These are phyloP conservation scores for Penicillium odoratum DNA, from an alignment of 495 filamentous ascomycete genomes.

Conservation along the genomic window DNA sequence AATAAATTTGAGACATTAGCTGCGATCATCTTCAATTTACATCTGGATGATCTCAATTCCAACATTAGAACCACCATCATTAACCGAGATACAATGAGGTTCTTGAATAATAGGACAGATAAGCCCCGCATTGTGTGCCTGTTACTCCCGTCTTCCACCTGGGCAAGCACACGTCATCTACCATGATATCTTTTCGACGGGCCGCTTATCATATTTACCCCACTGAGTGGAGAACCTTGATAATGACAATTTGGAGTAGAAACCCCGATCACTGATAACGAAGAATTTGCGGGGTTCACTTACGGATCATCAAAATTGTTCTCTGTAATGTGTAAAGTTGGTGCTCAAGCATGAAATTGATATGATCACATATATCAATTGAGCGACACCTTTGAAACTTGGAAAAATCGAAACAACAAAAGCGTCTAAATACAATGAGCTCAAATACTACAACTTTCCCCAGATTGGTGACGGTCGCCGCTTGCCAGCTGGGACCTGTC, in stretches of 20 bases:
- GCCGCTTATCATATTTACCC: background rate
- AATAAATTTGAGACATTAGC: too few relatives aligned
- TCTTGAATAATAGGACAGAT: background rate
- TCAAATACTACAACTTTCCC: background rate
- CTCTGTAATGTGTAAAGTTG: too few relatives aligned
- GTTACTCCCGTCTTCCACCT: too few relatives aligned
- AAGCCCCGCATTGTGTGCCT: background rate
- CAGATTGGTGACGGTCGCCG: conserved; percentile 28
- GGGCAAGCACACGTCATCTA: too few relatives aligned
- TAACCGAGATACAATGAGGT: background rate
- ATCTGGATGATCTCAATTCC: background rate
- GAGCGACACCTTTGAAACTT: background rate
- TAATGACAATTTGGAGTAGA: background rate
- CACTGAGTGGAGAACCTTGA: background rate
- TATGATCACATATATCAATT: background rate
- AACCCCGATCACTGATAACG: background rate
- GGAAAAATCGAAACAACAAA: background rate
- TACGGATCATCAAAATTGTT: too few relatives aligned
- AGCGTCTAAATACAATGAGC: background rate
- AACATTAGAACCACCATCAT: background rate
- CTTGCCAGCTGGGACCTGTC: conserved; percentile 45
- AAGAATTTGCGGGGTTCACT: background rate
- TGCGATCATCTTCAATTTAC: too few relatives aligned
- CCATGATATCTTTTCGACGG: background rate
- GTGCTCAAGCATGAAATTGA: background rate